Evolutionary conservation across 306 rosid species (phyloP).

Genomic region (Pterocarpus macrocarpus): DNA sequence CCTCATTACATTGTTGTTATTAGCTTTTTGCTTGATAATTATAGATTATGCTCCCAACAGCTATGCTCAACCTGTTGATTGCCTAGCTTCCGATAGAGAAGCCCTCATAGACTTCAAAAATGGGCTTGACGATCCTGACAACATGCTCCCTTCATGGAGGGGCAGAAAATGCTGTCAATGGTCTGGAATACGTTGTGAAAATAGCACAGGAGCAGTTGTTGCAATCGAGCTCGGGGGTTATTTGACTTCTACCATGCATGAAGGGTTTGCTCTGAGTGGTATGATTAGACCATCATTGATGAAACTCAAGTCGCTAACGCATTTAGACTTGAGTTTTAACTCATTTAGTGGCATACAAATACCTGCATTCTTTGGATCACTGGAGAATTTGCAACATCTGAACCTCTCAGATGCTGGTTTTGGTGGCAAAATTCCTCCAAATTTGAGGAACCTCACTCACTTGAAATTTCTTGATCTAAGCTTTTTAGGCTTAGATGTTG

Average conservation of each 20-base stretch:
- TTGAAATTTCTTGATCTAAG: constrained; percentile 53
- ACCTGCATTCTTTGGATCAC: constrained; percentile 51
- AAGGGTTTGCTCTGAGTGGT: constrained; percentile 52
- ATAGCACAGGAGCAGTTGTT: constrained; percentile 49
- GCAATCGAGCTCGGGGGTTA: constrained; percentile 50
- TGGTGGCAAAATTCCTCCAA: constrained; percentile 45
- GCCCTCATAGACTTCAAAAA: constrained; percentile 56
- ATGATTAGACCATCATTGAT: constrained; percentile 55
- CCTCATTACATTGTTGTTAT: constrained; percentile 26
- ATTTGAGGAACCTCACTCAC: constrained; percentile 52
- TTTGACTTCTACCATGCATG: constrained; percentile 32
- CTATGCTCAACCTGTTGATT: constrained; percentile 14
- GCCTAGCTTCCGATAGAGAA: constrained; percentile 48
- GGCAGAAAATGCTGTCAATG: constrained; percentile 58
- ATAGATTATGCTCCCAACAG: neutral
- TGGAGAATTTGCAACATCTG: constrained; percentile 54
- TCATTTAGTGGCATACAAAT: constrained; percentile 46
- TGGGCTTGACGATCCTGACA: constrained; percentile 57
- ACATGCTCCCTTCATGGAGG: constrained; percentile 54
- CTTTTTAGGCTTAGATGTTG: neutral
- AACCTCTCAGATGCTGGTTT: constrained; percentile 59
- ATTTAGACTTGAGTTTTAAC: constrained; percentile 63
- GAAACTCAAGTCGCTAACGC: constrained; percentile 50
- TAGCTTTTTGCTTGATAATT: neutral
- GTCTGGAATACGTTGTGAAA: constrained; percentile 53